phyloP scores from a whole-genome alignment of 1,284 basidiomycete species.

The Rhodotorula sp. region DNA sequence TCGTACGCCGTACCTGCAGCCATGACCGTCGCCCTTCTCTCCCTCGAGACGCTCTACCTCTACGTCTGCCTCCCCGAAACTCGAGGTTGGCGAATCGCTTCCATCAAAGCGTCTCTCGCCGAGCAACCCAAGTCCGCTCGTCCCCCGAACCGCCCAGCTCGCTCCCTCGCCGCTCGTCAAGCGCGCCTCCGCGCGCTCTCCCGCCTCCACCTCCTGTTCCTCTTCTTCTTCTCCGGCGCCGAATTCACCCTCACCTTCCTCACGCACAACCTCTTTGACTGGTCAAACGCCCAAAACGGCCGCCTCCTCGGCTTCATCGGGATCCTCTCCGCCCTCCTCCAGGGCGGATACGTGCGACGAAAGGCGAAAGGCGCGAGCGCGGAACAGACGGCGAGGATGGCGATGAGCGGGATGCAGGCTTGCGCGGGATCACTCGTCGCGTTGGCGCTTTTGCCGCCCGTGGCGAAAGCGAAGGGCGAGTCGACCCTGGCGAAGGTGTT shows the following conservation, averaged over 20 bases:
- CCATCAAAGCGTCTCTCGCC: not conserved
- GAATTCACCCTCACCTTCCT: conserved; percentile 90
- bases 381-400: conserved; percentile 72
- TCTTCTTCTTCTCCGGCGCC: conserved; percentile 82
- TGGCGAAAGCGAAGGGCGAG: conserved; percentile 43
- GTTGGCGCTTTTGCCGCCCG: conserved; percentile 66
- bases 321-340: conserved; percentile 76
- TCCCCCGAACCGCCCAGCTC: not conserved
- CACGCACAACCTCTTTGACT: conserved; percentile 78
- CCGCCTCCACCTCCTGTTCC: conserved; percentile 72
- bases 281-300: conserved; percentile 85
- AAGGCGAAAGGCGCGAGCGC: conserved; percentile 55
- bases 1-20: conserved; percentile 73
- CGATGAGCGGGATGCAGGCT: conserved; percentile 57
- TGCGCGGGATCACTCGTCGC: conserved; percentile 68
- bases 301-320: conserved; percentile 78
- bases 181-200: conserved; percentile 55
- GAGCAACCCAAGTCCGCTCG: not conserved
- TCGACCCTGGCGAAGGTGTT: not conserved
- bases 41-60: conserved; percentile 44
- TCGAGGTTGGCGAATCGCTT: conserved; percentile 13
- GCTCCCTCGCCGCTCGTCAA: conserved; percentile 24
- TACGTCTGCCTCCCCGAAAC: conserved; percentile 46
- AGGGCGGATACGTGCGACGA: conserved; percentile 85
- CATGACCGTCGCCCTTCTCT: conserved; percentile 38